Evolutionary conservation across 148 eudicot genomes (phyloP), one percentile per base, ranked within the genome.

Genomic region (Vaccinium macrocarpon): DNA sequence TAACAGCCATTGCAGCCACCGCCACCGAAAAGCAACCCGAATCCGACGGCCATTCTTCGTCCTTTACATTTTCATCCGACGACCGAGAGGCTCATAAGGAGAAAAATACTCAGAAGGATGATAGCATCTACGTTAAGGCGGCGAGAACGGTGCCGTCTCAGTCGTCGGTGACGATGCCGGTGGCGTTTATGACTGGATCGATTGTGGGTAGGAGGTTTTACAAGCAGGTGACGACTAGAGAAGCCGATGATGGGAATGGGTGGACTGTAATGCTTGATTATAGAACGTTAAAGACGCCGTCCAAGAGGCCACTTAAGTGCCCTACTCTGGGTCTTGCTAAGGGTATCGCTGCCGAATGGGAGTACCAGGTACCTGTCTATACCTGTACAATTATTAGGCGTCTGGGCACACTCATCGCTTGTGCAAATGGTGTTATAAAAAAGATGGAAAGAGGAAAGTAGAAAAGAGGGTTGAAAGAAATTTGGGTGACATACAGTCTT

Each of bases 281-380:
- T 76, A 89, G 95, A 29, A 96, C 99, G 6, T 93, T 96, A 0
- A 96, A 93, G 76, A 93, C 98, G 4, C 98, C 99, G 23, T 86
- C 90, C 0, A 96, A 96, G 87, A 90, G 90, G 50, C 91, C 96
- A 6, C 93, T 96, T 72, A 94, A 90, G 88, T 88, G 95, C 56
- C 98, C 98, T 11, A 88, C 96, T 86, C 88, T 78, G 2, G 84
- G 88, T 84, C 94, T 96, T 50, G 99, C 99, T 76, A 88, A 86
- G 38, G 97, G 95, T 23, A 91, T 96, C 85, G 99, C 99, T 59
- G 99, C 95, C 76, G 99, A 96, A 82, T 96, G 99, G 98, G 97
- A 94, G 57, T 94, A 87, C 85, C 99, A 94, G 98, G 97, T 93
- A 59, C 51, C 59, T 29, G 57, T 57, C 23, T 6, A 18, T 81